Evolutionary conservation across 2,329 filamentous ascomycete species (phyloP), one percentile per base, ranked within the genome.

Genomic region (Coniochaeta ligniaria): DNA sequence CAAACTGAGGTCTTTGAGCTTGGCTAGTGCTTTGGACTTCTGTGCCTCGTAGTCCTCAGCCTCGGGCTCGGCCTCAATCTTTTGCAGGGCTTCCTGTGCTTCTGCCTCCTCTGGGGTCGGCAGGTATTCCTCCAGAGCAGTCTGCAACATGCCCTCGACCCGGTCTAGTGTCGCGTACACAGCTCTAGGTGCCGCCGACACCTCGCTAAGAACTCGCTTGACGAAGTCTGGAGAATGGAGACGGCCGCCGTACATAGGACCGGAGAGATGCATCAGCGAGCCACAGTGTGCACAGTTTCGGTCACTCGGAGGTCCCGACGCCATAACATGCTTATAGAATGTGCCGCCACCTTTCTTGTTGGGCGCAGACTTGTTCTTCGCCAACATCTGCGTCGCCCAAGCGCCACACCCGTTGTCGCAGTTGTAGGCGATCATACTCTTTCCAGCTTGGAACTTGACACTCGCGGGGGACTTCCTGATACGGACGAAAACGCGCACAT

Each of bases 161-260:
- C 95, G 85, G 16, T 85, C 81, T 31, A 87, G 84, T 0, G 95
- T 99, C 43, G 86, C 86, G 70, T 99, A 99, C 0, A 87, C 82
- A 0, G 86, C 79, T 28, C 80, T 80, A 56, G 92, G 84, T 0
- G 86, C 83, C 4, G 79, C 75, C 0, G 91, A 86, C 9, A 96
- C 80, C 61, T 88, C 83, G 50, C 86, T 83, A 17, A 99, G 80
- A 26, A 99, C 86, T 60, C 84, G 84, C 69, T 90, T 83, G 63
- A 99, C 86, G 70, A 97, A 99, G 1, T 86, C 84, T 7, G 86
- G 82, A 52, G 92, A 92, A 74, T 99, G 95, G 9, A 99, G 78
- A 22, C 89, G 90, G 0, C 95, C 95, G 36, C 85, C 93, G 77
- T 93, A 99, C 94, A 99, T 98, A 0, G 95, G 95, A 1, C 95